These are phyloP conservation scores for Xenoacremonium recifei DNA, from an alignment of 2,329 filamentous ascomycete species.

Conservation along the genomic window DNA sequence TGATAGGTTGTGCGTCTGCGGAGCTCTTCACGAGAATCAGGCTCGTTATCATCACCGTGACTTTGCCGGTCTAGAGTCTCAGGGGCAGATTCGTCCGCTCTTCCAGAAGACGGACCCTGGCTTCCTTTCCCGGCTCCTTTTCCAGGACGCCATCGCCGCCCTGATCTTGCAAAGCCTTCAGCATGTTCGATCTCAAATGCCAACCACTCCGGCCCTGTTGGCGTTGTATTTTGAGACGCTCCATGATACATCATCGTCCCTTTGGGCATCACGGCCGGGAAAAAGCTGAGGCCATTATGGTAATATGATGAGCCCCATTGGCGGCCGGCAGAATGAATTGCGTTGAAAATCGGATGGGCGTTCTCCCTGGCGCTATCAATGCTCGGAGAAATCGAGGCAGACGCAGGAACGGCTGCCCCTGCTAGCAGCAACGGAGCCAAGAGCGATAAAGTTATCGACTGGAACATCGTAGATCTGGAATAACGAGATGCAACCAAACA, in stretches of 20 bases:
- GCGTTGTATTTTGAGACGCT: conserved; percentile 39
- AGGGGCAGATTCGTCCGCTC: no score
- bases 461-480: no score
- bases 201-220: conserved; percentile 64
- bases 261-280: conserved; percentile 62
- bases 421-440: no score
- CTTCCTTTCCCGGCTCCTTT: not conserved
- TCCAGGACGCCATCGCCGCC: not conserved
- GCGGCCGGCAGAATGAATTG: conserved; percentile 67
- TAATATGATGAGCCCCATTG: conserved; percentile 73
- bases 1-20: no score
- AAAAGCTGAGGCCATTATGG: conserved; percentile 75
- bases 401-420: no score
- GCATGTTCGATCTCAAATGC: conserved; percentile 78
- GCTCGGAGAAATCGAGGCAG: conserved; percentile 32
- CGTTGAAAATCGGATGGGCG: conserved; percentile 69
- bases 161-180: conserved; percentile 55
- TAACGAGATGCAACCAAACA: no score
- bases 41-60: not conserved
- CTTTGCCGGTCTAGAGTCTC: no score
- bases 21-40: conserved; percentile 9
- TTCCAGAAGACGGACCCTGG: not conserved
- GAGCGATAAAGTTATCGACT: no score
- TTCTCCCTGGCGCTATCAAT: conserved; percentile 44
- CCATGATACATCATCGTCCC: conserved; percentile 71